Conservation (phyloP, 1,139 yeast species). For the Magnusiomyces paraingens region DNA sequence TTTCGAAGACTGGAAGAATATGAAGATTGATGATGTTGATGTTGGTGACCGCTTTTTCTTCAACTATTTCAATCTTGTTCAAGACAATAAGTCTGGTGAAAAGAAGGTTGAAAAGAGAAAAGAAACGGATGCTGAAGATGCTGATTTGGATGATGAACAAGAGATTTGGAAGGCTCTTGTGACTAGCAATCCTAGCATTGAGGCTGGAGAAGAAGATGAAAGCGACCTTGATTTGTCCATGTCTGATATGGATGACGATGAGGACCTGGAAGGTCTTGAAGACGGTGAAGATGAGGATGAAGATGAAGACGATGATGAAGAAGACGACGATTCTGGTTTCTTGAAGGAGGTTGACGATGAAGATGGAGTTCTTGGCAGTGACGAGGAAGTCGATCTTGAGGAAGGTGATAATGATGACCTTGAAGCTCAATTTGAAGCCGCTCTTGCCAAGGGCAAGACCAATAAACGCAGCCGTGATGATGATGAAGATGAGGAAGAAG, state of each 20-base stretch:
- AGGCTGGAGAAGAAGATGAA: constrained; percentile 43
- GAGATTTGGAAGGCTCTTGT: constrained; percentile 89
- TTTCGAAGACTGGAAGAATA: constrained; percentile 73
- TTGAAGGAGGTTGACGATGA: constrained; percentile 30
- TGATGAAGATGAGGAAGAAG: constrained; percentile 28
- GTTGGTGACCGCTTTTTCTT: constrained; percentile 90
- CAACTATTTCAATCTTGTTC: constrained; percentile 71
- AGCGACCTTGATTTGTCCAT: constrained; percentile 25
- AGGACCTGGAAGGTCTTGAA: constrained; percentile 26
- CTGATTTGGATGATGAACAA: constrained; percentile 50
- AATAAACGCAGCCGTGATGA: constrained; percentile 14
- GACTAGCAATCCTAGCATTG: constrained; percentile 73
- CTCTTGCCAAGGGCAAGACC: constrained; percentile 13
- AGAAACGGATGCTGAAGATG: constrained; percentile 27
- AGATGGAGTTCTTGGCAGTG: constrained; percentile 30
- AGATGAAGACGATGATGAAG: constrained; percentile 27
- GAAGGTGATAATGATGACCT: constrained; percentile 22
- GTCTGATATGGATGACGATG: constrained; percentile 27
- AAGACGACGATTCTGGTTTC: constrained; percentile 24
- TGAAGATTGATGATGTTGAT: constrained; percentile 56
- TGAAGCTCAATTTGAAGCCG: constrained; percentile 15
- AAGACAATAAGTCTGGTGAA: constrained; percentile 34
- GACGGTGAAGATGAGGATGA: constrained; percentile 32
- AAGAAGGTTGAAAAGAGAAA: constrained; percentile 19
- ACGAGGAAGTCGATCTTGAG: constrained; percentile 19